Evolutionary conservation across 768 basidiomycete species (phyloP).

Genomic region (Chiua virens): DNA sequence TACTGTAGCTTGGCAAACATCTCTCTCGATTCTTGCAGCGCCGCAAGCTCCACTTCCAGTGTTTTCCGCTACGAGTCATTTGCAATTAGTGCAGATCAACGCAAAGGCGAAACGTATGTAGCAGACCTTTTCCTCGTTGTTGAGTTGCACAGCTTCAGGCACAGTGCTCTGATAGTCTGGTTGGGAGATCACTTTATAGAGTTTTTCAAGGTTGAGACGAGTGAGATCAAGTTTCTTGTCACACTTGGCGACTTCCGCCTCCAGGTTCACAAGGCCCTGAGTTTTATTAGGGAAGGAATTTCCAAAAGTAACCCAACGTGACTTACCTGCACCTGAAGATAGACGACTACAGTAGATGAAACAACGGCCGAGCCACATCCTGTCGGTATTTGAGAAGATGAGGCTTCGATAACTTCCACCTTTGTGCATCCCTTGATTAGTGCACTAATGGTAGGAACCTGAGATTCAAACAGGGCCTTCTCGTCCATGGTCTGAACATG

Average conservation of each 20-base stretch:
- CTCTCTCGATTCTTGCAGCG: conserved; percentile 65
- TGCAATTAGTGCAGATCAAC: background rate
- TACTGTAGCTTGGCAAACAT: conserved; percentile 74
- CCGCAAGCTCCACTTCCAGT: conserved; percentile 75
- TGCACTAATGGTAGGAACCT: conserved; percentile 70
- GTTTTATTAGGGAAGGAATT: background rate
- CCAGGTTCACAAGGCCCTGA: conserved; percentile 88
- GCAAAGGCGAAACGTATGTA: background rate
- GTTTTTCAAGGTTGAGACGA: conserved; percentile 69
- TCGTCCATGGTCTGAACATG: conserved; percentile 65
- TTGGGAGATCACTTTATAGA: conserved; percentile 68
- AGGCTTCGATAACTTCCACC: conserved; percentile 61
- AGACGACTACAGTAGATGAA: conserved; percentile 68
- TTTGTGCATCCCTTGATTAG: conserved; percentile 87
- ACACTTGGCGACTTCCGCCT: conserved; percentile 84
- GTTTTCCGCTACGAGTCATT: conserved; percentile 57
- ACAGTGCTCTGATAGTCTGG: conserved; percentile 79
- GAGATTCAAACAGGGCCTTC: conserved; percentile 65
- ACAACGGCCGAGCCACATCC: conserved; percentile 88
- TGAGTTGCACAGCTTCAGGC: conserved; percentile 48
- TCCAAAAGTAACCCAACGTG: background rate
- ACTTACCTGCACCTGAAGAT: conserved; percentile 83
- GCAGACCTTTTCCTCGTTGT: conserved; percentile 66
- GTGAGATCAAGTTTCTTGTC: conserved; percentile 84
- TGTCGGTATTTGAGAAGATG: conserved; percentile 65